Percentiles rank a stretch among this genome's conserved stretches.
Conservation (phyloP, 192 early-diverging fungal species). For the Chytriomyces hyalinus region DNA sequence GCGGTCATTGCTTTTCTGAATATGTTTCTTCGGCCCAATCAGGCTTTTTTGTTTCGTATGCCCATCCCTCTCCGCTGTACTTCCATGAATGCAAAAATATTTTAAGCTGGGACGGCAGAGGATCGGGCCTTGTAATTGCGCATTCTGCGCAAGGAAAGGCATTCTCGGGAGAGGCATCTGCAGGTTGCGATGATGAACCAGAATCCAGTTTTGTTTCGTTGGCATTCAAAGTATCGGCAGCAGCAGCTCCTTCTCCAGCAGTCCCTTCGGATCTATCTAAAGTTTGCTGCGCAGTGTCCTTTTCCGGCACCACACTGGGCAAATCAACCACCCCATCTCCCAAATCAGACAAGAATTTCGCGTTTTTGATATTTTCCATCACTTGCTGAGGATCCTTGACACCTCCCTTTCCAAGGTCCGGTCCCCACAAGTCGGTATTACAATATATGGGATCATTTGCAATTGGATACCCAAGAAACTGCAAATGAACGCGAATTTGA, state of each 20-base stretch:
- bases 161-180: background rate
- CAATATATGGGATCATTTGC: slow-evolving; percentile 95
- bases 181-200: background rate
- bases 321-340: background rate
- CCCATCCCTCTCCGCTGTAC: slow-evolving; percentile 77
- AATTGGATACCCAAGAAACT: slow-evolving; percentile 90
- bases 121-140: slow-evolving; percentile 63
- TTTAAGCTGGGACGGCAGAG: slow-evolving; percentile 71
- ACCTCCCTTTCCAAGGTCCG: slow-evolving; percentile 57
- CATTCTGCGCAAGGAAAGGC: slow-evolving; percentile 67
- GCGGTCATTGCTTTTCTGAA: slow-evolving; percentile 5
- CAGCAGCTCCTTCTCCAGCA: background rate
- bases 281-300: background rate
- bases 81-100: slow-evolving; percentile 94
- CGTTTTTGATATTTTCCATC: slow-evolving; percentile 23
- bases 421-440: slow-evolving; percentile 72
- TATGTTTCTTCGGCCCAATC: slow-evolving; percentile 74
- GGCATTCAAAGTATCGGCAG: background rate
- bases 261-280: background rate
- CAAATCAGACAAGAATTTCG: slow-evolving; percentile 10
- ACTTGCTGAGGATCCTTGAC: slow-evolving; percentile 31
- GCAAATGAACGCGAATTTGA: slow-evolving; percentile 96
- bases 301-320: background rate
- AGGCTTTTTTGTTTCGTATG: slow-evolving; percentile 78
- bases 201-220: background rate